These are phyloP conservation scores for Wickerhamiella qilinensis DNA, from an alignment of 805 yeast genomes.

Conservation along the genomic window DNA sequence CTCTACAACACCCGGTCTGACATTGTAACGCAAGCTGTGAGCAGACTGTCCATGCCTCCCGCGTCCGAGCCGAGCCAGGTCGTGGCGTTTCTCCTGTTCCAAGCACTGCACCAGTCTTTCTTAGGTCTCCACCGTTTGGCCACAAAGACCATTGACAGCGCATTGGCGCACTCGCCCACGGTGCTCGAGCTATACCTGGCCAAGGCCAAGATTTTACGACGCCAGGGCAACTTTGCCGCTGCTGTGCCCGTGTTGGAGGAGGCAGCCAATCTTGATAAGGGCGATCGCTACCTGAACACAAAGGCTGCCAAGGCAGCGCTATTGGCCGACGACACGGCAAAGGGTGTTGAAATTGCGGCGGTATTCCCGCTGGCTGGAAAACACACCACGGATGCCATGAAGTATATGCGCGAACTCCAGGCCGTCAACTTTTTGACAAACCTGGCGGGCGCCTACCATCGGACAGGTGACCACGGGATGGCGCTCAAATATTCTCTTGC, in stretches of 20 bases:
- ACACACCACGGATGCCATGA: slow-evolving; percentile 56
- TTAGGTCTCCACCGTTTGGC: slow-evolving; percentile 41
- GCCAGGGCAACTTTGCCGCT: slow-evolving; percentile 38
- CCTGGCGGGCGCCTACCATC: slow-evolving; percentile 65
- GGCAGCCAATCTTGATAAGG: slow-evolving; percentile 65
- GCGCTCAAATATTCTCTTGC: slow-evolving; percentile 66
- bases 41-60: not conserved
- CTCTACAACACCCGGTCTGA: slow-evolving; percentile 11
- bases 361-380: slow-evolving; percentile 31
- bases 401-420: slow-evolving; percentile 77
- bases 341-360: slow-evolving; percentile 58
- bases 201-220: slow-evolving; percentile 69
- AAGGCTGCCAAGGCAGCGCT: slow-evolving; percentile 71
- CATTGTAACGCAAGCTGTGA: slow-evolving; percentile 1
- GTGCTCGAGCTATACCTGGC: slow-evolving; percentile 66
- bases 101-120: slow-evolving; percentile 47
- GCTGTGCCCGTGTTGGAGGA: slow-evolving; percentile 55
- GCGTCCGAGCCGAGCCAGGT: slow-evolving; percentile 13
- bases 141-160: slow-evolving; percentile 17
- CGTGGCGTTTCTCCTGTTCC: slow-evolving; percentile 6
- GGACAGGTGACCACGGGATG: slow-evolving; percentile 50
- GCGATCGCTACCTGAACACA: slow-evolving; percentile 82
- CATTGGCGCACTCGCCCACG: slow-evolving; percentile 38
- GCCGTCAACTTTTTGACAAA: slow-evolving; percentile 80
- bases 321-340: slow-evolving; percentile 56